Evolutionary conservation across 2,329 filamentous ascomycete genomes (phyloP).

Genomic region (Atkinsonella texensis): DNA sequence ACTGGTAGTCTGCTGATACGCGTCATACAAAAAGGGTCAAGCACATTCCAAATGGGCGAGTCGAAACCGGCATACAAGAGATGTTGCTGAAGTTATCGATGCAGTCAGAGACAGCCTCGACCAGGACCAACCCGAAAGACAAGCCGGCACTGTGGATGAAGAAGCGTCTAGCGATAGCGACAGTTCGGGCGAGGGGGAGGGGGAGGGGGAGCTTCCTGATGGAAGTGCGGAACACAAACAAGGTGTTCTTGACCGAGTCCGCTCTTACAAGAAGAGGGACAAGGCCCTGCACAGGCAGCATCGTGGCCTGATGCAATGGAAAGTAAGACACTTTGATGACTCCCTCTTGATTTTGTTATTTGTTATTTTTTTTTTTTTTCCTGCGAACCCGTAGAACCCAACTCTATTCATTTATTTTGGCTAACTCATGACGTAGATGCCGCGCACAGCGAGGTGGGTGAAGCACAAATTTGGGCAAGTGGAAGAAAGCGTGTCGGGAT

Average conservation of each 20-base stretch:
- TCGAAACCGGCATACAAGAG: constrained; percentile 21
- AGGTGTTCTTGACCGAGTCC: constrained; percentile 35
- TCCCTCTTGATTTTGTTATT: neutral
- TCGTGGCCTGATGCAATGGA: constrained; percentile 63
- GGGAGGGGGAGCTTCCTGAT: constrained; percentile 27
- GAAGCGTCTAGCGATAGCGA: constrained; percentile 19
- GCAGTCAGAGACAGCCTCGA: constrained; percentile 24
- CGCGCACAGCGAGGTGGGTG: constrained; percentile 36
- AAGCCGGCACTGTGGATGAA: constrained; percentile 23
- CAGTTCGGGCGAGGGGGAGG: constrained; percentile 22
- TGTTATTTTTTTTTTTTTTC: no score
- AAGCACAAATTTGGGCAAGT: constrained; percentile 43
- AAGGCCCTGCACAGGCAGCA: constrained; percentile 53
- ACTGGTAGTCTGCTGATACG: neutral
- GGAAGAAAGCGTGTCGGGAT: constrained; percentile 43
- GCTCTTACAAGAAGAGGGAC: constrained; percentile 47
- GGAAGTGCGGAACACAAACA: constrained; percentile 29
- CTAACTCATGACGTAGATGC: constrained; percentile 14
- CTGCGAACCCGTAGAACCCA: neutral
- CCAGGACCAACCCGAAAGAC: constrained; percentile 19
- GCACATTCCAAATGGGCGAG: constrained; percentile 25
- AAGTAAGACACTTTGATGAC: constrained; percentile 16
- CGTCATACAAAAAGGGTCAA: constrained; percentile 17
- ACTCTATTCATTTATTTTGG: neutral
- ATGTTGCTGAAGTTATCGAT: constrained; percentile 36